phyloP scores from a whole-genome alignment of 768 basidiomycete species.

The Cyathus striatus region DNA sequence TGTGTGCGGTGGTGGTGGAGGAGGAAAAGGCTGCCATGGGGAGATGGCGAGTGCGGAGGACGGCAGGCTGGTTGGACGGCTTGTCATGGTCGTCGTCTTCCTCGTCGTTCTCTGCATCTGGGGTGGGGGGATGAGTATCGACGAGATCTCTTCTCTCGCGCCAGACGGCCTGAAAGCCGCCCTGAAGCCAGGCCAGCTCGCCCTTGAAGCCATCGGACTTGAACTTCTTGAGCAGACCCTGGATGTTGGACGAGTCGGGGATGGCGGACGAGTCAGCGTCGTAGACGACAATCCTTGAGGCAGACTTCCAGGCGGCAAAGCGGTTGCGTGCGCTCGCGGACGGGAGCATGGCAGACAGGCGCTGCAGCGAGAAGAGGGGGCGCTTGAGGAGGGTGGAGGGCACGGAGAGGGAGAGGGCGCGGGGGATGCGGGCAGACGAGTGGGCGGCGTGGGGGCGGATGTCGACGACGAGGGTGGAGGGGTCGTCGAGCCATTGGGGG shows the following conservation, averaged over 20 bases:
- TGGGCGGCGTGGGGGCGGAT: constrained; percentile 81
- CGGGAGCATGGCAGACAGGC: constrained; percentile 78
- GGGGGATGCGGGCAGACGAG: constrained; percentile 60
- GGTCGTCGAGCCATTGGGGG: constrained; percentile 23
- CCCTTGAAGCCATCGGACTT: constrained; percentile 46
- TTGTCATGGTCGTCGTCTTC: constrained; percentile 27
- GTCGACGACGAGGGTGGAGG: constrained; percentile 69
- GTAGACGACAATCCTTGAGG: constrained; percentile 71
- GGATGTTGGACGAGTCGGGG: constrained; percentile 61
- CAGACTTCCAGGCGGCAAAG: constrained; percentile 56
- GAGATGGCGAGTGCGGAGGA: constrained; percentile 55
- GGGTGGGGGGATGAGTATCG: constrained; percentile 41
- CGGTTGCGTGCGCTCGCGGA: constrained; percentile 47
- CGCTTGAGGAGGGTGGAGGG: constrained; percentile 94
- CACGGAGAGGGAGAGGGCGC: too few species aligned
- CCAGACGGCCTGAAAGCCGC: constrained; percentile 76
- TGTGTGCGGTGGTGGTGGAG: constrained; percentile 34
- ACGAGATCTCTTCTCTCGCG: constrained; percentile 46
- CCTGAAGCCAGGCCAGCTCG: constrained; percentile 72
- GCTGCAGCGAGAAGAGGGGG: constrained; percentile 76
- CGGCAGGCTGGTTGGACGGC: constrained; percentile 9
- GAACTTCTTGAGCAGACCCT: constrained; percentile 75
- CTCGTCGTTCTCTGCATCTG: constrained; percentile 53
- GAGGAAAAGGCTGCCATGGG: constrained; percentile 62
- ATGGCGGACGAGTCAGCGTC: constrained; percentile 72